A percentile compares a stretch with the other conserved stretches of the same genome.
phyloP scores from a whole-genome alignment of 2,329 filamentous ascomycete genomes.

The Cordyceps farinosa region DNA sequence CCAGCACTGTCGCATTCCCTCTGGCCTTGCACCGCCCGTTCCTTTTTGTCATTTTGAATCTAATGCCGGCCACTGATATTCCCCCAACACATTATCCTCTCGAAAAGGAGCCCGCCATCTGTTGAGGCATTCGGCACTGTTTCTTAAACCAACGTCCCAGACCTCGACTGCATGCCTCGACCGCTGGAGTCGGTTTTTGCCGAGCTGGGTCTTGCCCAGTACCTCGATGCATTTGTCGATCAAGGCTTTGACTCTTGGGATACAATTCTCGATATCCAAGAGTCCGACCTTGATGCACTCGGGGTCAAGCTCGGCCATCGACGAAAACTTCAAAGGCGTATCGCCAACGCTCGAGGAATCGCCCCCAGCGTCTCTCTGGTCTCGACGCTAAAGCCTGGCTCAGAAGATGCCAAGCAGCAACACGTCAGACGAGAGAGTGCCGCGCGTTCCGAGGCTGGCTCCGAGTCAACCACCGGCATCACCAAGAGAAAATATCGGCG shows the following conservation, averaged over 20 bases:
- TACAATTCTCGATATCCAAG: slow-evolving; percentile 77
- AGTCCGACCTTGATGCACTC: slow-evolving; percentile 73
- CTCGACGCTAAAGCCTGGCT: slow-evolving; percentile 41
- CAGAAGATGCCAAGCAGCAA: slow-evolving; percentile 54
- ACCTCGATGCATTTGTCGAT: slow-evolving; percentile 67
- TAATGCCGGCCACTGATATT: slow-evolving; percentile 9
- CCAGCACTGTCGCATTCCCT: background rate
- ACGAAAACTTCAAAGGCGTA: slow-evolving; percentile 78
- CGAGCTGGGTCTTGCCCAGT: slow-evolving; percentile 75
- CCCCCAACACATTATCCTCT: background rate
- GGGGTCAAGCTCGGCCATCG: slow-evolving; percentile 78
- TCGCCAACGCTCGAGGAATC: slow-evolving; percentile 68
- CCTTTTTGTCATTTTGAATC: slow-evolving; percentile 6
- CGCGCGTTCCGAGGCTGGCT: slow-evolving; percentile 43
- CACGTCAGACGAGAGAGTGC: slow-evolving; percentile 42
- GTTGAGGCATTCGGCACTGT: background rate
- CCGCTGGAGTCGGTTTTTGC: slow-evolving; percentile 63
- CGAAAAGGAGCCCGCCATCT: background rate
- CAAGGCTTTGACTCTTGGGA: slow-evolving; percentile 86
- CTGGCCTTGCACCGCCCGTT: background rate
- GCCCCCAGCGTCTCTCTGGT: slow-evolving; percentile 51
- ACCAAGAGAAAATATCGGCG: slow-evolving; percentile 72
- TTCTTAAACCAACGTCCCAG: background rate
- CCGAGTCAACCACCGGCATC: slow-evolving; percentile 38
- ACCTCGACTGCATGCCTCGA: slow-evolving; percentile 43